Evolutionary conservation across 371 early-diverging fungal genomes (phyloP).

Genomic region (Scutellospora calospora): DNA sequence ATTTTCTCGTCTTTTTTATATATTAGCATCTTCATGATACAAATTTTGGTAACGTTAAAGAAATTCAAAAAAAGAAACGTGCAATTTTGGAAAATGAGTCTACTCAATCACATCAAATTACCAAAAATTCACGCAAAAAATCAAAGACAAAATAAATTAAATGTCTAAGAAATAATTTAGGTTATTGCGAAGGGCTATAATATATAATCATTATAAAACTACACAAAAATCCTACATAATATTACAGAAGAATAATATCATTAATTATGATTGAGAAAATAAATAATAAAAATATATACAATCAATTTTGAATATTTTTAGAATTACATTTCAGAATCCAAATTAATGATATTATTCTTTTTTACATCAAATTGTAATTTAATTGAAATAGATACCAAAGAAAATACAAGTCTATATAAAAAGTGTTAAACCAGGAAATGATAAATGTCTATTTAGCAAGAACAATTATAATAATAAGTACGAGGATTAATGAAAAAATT

Average conservation of each 20-base stretch:
- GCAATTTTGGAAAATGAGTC: background rate
- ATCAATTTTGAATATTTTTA: no score
- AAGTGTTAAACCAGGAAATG: no score
- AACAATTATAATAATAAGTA: background rate
- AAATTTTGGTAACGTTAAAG: conserved; percentile 76
- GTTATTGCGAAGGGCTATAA: background rate
- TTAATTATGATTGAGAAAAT: no score
- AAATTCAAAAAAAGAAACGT: conserved; percentile 68
- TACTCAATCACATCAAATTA: no score
- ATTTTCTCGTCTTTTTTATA: background rate
- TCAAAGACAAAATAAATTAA: background rate
- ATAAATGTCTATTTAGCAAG: background rate
- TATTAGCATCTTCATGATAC: conserved; percentile 71
- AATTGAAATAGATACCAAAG: no score
- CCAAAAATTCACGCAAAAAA: background rate
- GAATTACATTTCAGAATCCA: no score
- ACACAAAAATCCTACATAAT: background rate
- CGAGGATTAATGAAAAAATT: background rate
- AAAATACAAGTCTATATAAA: no score
- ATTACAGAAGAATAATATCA: background rate
- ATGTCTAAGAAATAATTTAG: background rate
- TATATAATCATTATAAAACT: background rate
- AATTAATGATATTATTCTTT: no score
- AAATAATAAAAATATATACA: no score
- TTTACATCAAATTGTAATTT: no score